phyloP scores from a whole-genome alignment of 805 yeast species.

The Diddensiella caesifluorescens region DNA sequence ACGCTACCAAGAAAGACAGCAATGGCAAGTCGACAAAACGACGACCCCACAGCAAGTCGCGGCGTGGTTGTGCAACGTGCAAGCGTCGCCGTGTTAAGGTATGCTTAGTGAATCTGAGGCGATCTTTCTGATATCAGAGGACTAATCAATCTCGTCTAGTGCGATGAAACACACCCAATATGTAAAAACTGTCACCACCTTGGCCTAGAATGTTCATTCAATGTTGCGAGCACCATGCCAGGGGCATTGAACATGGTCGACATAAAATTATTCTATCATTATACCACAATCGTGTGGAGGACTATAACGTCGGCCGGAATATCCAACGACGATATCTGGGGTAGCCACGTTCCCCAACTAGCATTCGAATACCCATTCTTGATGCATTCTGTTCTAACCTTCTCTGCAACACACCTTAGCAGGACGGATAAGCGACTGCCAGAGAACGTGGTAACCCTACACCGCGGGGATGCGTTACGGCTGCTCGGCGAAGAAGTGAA shows the following conservation, averaged over 20 bases:
- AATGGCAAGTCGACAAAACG: slow-evolving; percentile 42
- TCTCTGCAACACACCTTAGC: slow-evolving; percentile 86
- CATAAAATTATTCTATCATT: slow-evolving; percentile 78
- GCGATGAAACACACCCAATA: slow-evolving; percentile 79
- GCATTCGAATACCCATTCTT: slow-evolving; percentile 85
- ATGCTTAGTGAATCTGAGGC: background rate
- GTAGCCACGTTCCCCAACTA: slow-evolving; percentile 76
- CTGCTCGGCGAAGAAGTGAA: slow-evolving; percentile 80
- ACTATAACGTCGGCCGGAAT: slow-evolving; percentile 90
- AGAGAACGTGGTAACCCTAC: slow-evolving; percentile 33
- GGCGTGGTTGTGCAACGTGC: slow-evolving; percentile 86
- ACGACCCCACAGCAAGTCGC: slow-evolving; percentile 82
- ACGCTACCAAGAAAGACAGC: background rate
- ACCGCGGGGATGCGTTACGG: slow-evolving; percentile 80
- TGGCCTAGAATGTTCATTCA: slow-evolving; percentile 57
- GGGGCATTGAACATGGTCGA: slow-evolving; percentile 60
- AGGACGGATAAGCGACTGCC: slow-evolving; percentile 71
- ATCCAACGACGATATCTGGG: slow-evolving; percentile 81
- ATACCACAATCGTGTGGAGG: slow-evolving; percentile 75
- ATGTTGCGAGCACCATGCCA: slow-evolving; percentile 3
- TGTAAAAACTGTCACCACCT: slow-evolving; percentile 77
- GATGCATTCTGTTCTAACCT: slow-evolving; percentile 88
- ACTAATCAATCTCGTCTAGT: slow-evolving; percentile 27
- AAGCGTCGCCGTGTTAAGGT: slow-evolving; percentile 77
- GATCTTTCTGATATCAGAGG: background rate